Conservation (phyloP, 2,329 filamentous ascomycete species). For the Aureobasidium zeae region DNA sequence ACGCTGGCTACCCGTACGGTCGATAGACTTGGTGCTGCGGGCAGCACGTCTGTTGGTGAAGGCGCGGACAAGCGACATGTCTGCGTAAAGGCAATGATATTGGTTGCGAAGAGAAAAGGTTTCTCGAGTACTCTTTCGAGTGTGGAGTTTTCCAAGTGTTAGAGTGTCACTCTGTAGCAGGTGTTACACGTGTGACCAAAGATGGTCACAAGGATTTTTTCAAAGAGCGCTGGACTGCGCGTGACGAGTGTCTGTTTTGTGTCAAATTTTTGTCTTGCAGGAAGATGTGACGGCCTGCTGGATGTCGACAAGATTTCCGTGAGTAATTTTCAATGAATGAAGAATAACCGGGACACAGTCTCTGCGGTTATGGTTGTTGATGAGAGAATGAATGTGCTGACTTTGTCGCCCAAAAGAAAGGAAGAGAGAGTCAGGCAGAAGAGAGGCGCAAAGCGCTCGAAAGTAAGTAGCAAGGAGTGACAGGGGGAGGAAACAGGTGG, state of each 20-base stretch:
- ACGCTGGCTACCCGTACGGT: conserved; percentile 41
- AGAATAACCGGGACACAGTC: conserved; percentile 15
- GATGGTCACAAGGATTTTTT: conserved; percentile 9
- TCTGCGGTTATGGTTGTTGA: conserved; percentile 13
- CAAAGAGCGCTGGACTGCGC: conserved; percentile 2
- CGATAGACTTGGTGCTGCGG: conserved; percentile 48
- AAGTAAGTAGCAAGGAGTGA: conserved; percentile 12
- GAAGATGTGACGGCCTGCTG: conserved; percentile 6
- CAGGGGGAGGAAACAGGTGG: conserved; percentile 12
- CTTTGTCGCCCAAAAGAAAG: conserved; percentile 13
- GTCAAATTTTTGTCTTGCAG: conserved; percentile 13
- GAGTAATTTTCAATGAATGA: conserved; percentile 10
- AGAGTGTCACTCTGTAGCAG: conserved; percentile 11
- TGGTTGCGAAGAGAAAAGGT: not conserved
- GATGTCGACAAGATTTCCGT: not conserved
- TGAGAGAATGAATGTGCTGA: conserved; percentile 13
- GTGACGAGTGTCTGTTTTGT: conserved; percentile 10
- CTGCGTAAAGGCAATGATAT: conserved; percentile 18
- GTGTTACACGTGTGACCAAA: conserved; percentile 11
- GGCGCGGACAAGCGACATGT: conserved; percentile 56
- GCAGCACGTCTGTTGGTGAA: conserved; percentile 57
- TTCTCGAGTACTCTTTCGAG: conserved; percentile 1
- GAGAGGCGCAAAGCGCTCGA: conserved; percentile 5
- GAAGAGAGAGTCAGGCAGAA: conserved; percentile 10
- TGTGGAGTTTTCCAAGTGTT: conserved; percentile 3